Conservation (phyloP, 177 flowering plant genomes). For the Vitis hybrid region DNA sequence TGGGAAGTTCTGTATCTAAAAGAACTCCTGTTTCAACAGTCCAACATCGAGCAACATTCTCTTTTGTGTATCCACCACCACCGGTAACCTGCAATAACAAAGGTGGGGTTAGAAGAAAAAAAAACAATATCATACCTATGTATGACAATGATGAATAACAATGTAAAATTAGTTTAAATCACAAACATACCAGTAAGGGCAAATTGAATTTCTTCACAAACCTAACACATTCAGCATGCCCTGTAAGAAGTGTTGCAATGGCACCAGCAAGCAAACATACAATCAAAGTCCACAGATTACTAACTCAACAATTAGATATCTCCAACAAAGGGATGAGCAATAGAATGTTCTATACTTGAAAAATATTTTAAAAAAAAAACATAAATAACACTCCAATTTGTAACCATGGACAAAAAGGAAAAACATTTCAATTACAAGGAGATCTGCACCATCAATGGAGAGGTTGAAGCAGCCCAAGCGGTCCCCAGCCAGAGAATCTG, state of each 20-base stretch:
- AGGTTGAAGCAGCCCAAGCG: constrained; percentile 98
- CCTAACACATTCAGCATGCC: constrained; percentile 95
- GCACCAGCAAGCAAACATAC: constrained; percentile 8
- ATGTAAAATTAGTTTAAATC: neutral
- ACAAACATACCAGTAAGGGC: constrained; percentile 77
- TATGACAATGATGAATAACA: constrained; percentile 2
- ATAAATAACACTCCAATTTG: no score
- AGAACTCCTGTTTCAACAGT: constrained; percentile 95
- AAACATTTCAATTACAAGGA: constrained; percentile 39
- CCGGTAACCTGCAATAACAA: constrained; percentile 79
- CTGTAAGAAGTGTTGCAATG: constrained; percentile 34
- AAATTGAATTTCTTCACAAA: constrained; percentile 92
- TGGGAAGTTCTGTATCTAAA: constrained; percentile 86
- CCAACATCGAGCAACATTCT: constrained; percentile 99
- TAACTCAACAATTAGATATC: no score
- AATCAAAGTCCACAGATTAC: neutral
- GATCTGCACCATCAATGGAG: constrained; percentile 91
- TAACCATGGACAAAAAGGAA: neutral
- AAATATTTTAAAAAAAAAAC: no score
- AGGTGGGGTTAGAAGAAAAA: neutral
- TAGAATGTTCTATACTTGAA: no score
- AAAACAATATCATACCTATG: neutral
- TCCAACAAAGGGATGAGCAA: no score
- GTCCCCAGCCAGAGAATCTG: constrained; percentile 98
- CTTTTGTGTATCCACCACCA: constrained; percentile 99